A percentile compares a stretch with the other conserved stretches of the same genome.
Evolutionary conservation across 1,139 yeast genomes (phyloP).

Genomic region (Debaryomyces sp.): DNA sequence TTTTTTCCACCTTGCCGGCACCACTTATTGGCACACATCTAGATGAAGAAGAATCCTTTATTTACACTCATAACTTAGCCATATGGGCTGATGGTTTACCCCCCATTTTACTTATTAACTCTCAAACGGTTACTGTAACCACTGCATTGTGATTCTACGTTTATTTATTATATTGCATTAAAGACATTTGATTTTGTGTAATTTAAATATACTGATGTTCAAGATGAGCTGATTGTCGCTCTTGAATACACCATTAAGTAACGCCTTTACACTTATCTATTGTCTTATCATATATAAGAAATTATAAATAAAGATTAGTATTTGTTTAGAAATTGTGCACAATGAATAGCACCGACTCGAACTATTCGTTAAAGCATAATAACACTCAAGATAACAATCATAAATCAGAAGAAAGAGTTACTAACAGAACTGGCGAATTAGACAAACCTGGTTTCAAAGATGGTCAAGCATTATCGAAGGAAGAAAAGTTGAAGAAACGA

Average conservation of each 20-base stretch:
- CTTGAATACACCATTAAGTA: neutral
- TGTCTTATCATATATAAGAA: neutral
- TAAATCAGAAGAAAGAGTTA: constrained; percentile 23
- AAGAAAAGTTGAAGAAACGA: constrained; percentile 38
- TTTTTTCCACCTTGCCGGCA: constrained; percentile 88
- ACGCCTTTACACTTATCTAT: neutral
- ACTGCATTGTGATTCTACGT: constrained; percentile 62
- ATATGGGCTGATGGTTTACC: constrained; percentile 83
- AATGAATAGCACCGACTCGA: constrained; percentile 6
- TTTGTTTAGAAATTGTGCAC: neutral
- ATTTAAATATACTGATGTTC: neutral
- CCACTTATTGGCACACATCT: constrained; percentile 83
- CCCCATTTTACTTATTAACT: constrained; percentile 77
- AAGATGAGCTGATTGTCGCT: neutral
- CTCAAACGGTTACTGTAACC: constrained; percentile 94
- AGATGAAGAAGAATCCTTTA: constrained; percentile 66
- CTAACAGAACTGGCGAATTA: constrained; percentile 10
- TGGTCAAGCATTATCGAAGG: constrained; percentile 24
- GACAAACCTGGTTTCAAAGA: constrained; percentile 7
- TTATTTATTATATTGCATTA: neutral
- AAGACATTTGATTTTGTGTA: constrained; percentile 2
- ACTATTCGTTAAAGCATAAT: constrained; percentile 36
- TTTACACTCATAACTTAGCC: constrained; percentile 75
- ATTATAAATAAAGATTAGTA: constrained; percentile 3
- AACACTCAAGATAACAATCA: constrained; percentile 38